Base-by-base conservation (phyloP, 2,329 filamentous ascomycete species). In the Calonectria pseudoturangicola region DNA sequence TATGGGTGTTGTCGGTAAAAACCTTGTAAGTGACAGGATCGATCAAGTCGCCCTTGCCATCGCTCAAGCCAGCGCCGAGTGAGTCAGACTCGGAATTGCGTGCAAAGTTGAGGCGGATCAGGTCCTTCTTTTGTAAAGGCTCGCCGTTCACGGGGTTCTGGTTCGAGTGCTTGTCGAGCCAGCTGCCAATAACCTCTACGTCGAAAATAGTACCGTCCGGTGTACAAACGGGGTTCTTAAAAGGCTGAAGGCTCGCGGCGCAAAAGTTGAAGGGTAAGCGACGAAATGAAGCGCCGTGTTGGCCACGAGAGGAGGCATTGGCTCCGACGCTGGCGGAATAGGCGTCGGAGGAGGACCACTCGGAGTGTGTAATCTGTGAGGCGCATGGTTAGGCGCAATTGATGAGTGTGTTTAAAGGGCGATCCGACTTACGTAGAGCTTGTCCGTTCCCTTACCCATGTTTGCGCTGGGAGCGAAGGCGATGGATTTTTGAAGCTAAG, bases 21-120 rank as follows among this genome's bases (percentile, higher is more conserved):
- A 98, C 94, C 84, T 99, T 99, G 88, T 94, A 98, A 0, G 96
- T 98, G 58, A 99, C 96, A 0, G 97, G 97, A 80, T 99, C 97
- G 75, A 98, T 95, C 80, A 97, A 94, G 79, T 98, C 97, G 66
- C 92, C 94, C 73, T 89, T 88, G 18, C 87, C 89, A 74, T 91
- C 89, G 74, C 86, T 86, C 15, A 85, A 75, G 3, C 85, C 87
- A 10, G 85, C 86, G 50, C 88, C 85, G 48, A 87, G 85, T 3
- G 86, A 85, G 76, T 89, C 86, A 51, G 86, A 85, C 73, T 96
- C 93, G 66, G 96, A 94, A 83, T 98, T 99, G 83, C 96, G 96
- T 73, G 94, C 90, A 84, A 98, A 98, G 82, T 96, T 93, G 75
- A 99, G 91, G 81, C 95, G 95, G 82, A 98, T 95, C 63, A 99